A percentile compares a stretch with the other conserved stretches of the same genome.
phyloP scores from a whole-genome alignment of 2,329 filamentous ascomycete genomes.

The Aspergillus pseudoviridinutans region DNA sequence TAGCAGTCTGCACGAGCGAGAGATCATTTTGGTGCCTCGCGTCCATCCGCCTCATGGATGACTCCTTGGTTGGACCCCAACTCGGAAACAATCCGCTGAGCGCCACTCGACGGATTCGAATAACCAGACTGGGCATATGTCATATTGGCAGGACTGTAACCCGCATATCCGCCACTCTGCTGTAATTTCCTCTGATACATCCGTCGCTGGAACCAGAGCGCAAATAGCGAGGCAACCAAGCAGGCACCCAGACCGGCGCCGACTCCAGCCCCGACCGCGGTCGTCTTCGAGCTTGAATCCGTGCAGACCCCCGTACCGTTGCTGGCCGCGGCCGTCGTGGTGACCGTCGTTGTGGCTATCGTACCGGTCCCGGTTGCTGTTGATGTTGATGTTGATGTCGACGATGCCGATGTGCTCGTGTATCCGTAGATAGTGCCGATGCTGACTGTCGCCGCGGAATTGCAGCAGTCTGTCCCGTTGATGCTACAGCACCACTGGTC shows the following conservation, averaged over 20 bases:
- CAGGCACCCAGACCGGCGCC: constrained; percentile 3
- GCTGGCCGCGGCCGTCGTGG: background rate
- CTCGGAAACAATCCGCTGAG: background rate
- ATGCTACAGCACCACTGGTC: constrained; percentile 5
- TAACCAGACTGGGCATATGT: background rate
- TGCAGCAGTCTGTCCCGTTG: constrained; percentile 4
- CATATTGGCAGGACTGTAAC: background rate
- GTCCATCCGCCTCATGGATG: background rate
- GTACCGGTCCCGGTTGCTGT: background rate
- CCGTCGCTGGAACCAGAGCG: constrained; percentile 2
- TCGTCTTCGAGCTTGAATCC: background rate
- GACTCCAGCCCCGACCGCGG: background rate
- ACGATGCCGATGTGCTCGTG: background rate
- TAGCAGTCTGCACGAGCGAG: too few species aligned
- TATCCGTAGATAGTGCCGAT: constrained; percentile 2
- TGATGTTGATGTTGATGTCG: background rate
- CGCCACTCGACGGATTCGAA: background rate
- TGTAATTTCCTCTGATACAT: background rate
- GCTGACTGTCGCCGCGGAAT: background rate
- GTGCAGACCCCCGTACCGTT: background rate
- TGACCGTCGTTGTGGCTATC: background rate
- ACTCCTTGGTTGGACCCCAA: background rate
- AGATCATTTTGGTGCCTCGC: background rate
- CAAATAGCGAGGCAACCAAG: background rate
- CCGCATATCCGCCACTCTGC: background rate